Percentiles rank a stretch among this genome's conserved stretches.
These are phyloP conservation scores for Rubroshorea leprosula DNA, from an alignment of 345 rosid species.

Conservation along the genomic window DNA sequence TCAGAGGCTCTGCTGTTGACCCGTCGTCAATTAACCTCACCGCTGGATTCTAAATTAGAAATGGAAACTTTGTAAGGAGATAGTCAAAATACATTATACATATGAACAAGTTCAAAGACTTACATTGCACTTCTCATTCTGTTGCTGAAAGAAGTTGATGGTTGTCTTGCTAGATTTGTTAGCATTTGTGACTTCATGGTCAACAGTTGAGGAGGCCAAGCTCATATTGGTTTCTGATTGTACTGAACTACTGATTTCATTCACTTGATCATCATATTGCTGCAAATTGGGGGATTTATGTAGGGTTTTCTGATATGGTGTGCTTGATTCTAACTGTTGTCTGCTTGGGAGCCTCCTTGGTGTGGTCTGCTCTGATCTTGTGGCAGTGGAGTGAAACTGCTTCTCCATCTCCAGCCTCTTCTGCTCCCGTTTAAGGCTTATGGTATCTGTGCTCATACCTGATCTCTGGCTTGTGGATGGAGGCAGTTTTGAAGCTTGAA, in stretches of 20 bases:
- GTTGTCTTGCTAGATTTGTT: conserved; percentile 36
- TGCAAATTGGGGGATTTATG: conserved; percentile 28
- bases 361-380: conserved; percentile 40
- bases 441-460: conserved; percentile 35
- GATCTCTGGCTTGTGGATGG: conserved; percentile 25
- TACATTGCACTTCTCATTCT: conserved; percentile 37
- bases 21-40: conserved; percentile 31
- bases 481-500: conserved; percentile 33
- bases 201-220: conserved; percentile 46
- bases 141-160: conserved; percentile 27
- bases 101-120: conserved; percentile 20
- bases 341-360: conserved; percentile 38
- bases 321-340: conserved; percentile 41
- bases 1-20: conserved; percentile 28
- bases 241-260: conserved; percentile 36
- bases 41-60: conserved; percentile 45
- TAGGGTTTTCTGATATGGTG: conserved; percentile 34
- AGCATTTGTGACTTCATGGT: conserved; percentile 58
- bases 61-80: conserved; percentile 18
- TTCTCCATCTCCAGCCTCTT: conserved; percentile 45
- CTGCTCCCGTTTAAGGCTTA: conserved; percentile 44
- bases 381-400: conserved; percentile 31
- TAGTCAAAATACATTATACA: conserved; percentile 7
- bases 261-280: conserved; percentile 38
- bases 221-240: conserved; percentile 55